These are phyloP conservation scores for Trichoderma cornu-damae DNA, from an alignment of 2,329 filamentous ascomycete species.

Conservation along the genomic window DNA sequence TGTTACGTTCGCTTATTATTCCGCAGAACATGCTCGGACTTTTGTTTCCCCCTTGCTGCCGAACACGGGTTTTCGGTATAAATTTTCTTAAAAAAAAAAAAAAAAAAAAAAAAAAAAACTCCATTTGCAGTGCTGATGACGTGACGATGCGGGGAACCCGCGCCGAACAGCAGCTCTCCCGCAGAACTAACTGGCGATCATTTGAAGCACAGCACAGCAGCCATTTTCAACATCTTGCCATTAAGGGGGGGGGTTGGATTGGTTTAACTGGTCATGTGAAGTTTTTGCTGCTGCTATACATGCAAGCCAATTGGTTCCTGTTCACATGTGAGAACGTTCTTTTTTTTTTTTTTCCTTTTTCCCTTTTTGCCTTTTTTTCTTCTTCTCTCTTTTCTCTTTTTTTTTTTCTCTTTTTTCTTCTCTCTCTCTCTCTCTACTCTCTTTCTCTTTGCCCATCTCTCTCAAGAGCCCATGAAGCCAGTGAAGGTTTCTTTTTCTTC, in stretches of 20 bases:
- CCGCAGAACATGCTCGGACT: neutral
- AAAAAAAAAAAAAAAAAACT: too few species aligned
- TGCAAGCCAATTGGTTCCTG: too few species aligned
- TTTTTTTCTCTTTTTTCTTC: too few species aligned
- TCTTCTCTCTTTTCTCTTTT: too few species aligned
- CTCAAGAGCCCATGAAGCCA: too few species aligned
- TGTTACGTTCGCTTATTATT: neutral
- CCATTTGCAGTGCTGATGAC: constrained; percentile 13
- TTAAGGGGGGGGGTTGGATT: neutral
- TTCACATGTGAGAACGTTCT: too few species aligned
- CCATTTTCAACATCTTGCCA: neutral
- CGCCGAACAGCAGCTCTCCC: neutral
- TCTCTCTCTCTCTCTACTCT: too few species aligned
- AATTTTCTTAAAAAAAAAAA: too few species aligned
- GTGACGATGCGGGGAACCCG: constrained; percentile 14
- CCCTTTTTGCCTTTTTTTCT: too few species aligned
- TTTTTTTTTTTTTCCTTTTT: too few species aligned
- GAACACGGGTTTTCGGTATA: neutral
- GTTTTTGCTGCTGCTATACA: neutral
- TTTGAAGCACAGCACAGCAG: constrained; percentile 7
- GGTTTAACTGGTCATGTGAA: neutral
- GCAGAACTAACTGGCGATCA: neutral
- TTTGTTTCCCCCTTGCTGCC: neutral
- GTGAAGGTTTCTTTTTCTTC: too few species aligned
- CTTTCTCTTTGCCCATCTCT: too few species aligned